phyloP scores from a whole-genome alignment of 345 rosid species.

The Bruguiera parviflora region DNA sequence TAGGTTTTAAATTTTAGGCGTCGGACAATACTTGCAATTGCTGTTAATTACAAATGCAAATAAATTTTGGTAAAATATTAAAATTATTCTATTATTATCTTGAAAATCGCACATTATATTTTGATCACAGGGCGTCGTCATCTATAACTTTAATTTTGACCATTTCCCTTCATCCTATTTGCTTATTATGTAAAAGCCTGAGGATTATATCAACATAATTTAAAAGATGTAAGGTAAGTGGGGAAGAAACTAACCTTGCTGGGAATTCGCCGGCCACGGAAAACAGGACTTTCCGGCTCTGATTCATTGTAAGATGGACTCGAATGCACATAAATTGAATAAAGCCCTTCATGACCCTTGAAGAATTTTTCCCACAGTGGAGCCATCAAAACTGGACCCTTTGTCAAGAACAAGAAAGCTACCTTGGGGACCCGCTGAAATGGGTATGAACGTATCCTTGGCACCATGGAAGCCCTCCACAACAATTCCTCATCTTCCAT shows the following conservation, averaged over 20 bases:
- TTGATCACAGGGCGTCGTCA: no score
- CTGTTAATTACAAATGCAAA: no score
- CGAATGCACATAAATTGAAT: conserved; percentile 70
- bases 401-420: conserved; percentile 76
- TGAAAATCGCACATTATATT: no score
- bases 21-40: no score
- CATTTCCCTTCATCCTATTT: neutral
- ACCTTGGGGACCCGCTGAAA: conserved; percentile 44
- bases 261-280: conserved; percentile 61
- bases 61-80: no score
- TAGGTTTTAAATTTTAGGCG: no score
- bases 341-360: conserved; percentile 53
- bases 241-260: conserved; percentile 49
- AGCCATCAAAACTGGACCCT: conserved; percentile 58
- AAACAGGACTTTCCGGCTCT: conserved; percentile 43
- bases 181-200: neutral
- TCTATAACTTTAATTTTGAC: no score
- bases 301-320: conserved; percentile 51
- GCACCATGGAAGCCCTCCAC: conserved; percentile 44
- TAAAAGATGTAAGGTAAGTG: neutral
- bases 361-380: conserved; percentile 76
- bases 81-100: no score
- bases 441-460: conserved; percentile 37
- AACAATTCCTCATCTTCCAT: conserved; percentile 65
- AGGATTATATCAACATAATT: no score